Conservation (phyloP, 1,139 yeast species). For the Yamadazyma kanchanaburiensis region DNA sequence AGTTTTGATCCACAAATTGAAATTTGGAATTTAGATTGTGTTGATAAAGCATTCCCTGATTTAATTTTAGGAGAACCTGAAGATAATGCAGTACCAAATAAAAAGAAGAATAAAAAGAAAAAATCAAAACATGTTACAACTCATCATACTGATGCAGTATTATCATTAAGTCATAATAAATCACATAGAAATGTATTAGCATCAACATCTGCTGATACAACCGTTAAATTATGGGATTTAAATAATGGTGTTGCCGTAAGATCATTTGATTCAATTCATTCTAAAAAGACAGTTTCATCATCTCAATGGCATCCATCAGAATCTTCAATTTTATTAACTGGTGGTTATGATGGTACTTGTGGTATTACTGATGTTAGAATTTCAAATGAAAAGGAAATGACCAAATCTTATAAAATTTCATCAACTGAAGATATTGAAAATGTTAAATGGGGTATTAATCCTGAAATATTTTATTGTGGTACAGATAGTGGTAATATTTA, state of each 20-base stretch:
- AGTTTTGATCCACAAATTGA: constrained; percentile 98
- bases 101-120: constrained; percentile 49
- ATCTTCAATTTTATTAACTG: constrained; percentile 80
- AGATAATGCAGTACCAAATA: constrained; percentile 41
- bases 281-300: constrained; percentile 73
- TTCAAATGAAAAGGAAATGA: constrained; percentile 55
- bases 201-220: constrained; percentile 92
- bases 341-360: constrained; percentile 86
- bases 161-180: constrained; percentile 80
- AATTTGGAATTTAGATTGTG: constrained; percentile 90
- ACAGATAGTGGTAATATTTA: constrained; percentile 90
- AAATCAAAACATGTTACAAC: constrained; percentile 55
- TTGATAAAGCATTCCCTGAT: constrained; percentile 95
- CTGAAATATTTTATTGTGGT: constrained; percentile 77
- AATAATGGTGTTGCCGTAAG: constrained; percentile 71
- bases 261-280: constrained; percentile 57
- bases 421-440: constrained; percentile 79
- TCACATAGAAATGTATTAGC: constrained; percentile 83
- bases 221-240: constrained; percentile 95
- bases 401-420: constrained; percentile 57
- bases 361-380: constrained; percentile 84
- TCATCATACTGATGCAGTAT: constrained; percentile 92
- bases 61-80: constrained; percentile 81
- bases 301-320: constrained; percentile 82
- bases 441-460: constrained; percentile 65